A percentile compares a stretch with the other conserved stretches of the same genome.
phyloP scores from a whole-genome alignment of 805 yeast species.

The Millerozyma acaciae region DNA sequence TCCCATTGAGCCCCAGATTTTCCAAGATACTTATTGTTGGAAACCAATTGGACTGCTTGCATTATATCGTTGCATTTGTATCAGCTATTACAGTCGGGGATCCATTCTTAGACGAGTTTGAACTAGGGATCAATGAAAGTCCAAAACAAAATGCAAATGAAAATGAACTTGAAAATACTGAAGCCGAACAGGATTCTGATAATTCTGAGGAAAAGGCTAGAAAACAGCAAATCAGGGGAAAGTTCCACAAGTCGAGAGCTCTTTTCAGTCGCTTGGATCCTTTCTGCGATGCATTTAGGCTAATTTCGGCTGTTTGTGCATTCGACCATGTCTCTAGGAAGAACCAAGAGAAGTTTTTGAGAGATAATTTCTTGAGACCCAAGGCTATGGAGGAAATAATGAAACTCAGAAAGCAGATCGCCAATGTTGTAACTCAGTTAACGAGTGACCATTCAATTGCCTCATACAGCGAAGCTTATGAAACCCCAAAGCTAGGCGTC shows the following conservation, averaged over 20 bases:
- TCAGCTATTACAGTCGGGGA: conserved; percentile 93
- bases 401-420: conserved; percentile 76
- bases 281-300: conserved; percentile 68
- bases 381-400: conserved; percentile 83
- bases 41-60: conserved; percentile 79
- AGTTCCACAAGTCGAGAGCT: conserved; percentile 55
- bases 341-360: conserved; percentile 45
- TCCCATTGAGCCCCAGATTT: conserved; percentile 92
- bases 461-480: conserved; percentile 26
- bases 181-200: conserved; percentile 34
- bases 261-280: conserved; percentile 66
- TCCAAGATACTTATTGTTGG: conserved; percentile 87
- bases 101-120: conserved; percentile 75
- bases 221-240: conserved; percentile 43
- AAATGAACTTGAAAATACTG: conserved; percentile 29
- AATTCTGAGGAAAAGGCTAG: conserved; percentile 35
- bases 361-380: conserved; percentile 63
- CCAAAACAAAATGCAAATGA: conserved; percentile 12
- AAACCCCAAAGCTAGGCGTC: conserved; percentile 52
- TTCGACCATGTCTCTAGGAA: conserved; percentile 64
- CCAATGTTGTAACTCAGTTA: conserved; percentile 66
- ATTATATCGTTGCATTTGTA: conserved; percentile 86
- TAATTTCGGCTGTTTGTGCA: conserved; percentile 84
- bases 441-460: conserved; percentile 61
- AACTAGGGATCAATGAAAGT: conserved; percentile 49